phyloP scores from a whole-genome alignment of 2,329 filamentous ascomycete genomes.

The Fusarium pseudograminearum region DNA sequence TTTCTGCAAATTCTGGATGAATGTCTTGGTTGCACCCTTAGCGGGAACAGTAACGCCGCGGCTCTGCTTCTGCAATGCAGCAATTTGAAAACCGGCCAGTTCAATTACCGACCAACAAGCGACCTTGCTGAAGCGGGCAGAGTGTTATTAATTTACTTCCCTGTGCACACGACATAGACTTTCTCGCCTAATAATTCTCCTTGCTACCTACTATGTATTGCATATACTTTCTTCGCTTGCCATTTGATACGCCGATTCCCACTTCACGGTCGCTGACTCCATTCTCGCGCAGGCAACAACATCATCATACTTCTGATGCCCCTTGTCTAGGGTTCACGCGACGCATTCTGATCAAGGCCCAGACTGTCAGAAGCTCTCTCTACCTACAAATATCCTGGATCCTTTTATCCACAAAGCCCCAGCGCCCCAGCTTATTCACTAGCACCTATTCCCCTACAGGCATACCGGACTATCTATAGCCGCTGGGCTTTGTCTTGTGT shows the following conservation, averaged over 20 bases:
- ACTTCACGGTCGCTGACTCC: constrained; percentile 32
- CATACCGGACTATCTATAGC: constrained; percentile 14
- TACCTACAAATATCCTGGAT: constrained; percentile 26
- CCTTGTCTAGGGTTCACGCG: constrained; percentile 45
- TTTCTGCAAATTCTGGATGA: constrained; percentile 21
- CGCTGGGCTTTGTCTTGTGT: constrained; percentile 25
- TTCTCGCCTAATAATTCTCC: background rate
- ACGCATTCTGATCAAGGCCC: constrained; percentile 34
- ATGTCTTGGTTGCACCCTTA: constrained; percentile 16
- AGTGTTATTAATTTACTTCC: background rate
- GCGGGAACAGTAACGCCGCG: constrained; percentile 30
- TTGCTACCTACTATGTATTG: background rate
- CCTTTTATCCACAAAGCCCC: constrained; percentile 36
- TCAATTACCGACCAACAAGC: constrained; percentile 36
- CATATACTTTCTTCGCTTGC: constrained; percentile 8
- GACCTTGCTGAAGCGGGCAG: background rate
- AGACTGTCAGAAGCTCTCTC: constrained; percentile 41
- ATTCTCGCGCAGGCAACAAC: constrained; percentile 39
- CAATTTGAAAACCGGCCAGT: constrained; percentile 1
- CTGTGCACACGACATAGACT: background rate
- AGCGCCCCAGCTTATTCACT: constrained; percentile 24
- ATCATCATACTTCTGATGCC: constrained; percentile 42
- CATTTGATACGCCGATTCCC: constrained; percentile 17
- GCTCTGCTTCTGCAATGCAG: constrained; percentile 9
- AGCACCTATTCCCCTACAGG: constrained; percentile 13